Conservation (phyloP, 305 asterid species). For the Solanum hybrid region DNA sequence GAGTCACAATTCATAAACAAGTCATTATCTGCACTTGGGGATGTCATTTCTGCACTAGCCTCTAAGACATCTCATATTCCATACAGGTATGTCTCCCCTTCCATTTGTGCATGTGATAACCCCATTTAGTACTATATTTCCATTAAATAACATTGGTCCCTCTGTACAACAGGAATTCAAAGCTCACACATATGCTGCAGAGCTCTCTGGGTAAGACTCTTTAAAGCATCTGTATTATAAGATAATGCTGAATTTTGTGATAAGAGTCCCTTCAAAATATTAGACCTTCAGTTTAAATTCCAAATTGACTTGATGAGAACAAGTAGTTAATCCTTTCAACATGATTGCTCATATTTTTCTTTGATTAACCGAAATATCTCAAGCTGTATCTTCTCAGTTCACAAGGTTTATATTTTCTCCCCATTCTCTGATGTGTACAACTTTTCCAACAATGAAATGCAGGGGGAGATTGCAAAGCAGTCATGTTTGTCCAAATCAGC, state of each 20-base stretch:
- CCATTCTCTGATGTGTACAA: background rate
- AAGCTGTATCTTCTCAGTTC: background rate
- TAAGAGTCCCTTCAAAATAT: background rate
- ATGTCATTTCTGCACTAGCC: slow-evolving; percentile 89
- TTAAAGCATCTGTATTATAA: background rate
- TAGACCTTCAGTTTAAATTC: background rate
- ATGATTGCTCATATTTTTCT: background rate
- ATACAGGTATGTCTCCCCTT: slow-evolving; percentile 46
- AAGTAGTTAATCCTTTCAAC: background rate
- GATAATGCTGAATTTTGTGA: background rate
- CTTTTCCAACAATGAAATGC: slow-evolving; percentile 20
- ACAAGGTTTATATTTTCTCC: background rate
- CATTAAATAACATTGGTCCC: slow-evolving; percentile 8
- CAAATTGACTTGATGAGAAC: background rate
- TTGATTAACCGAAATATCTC: background rate
- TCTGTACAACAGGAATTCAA: slow-evolving; percentile 64
- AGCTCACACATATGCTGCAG: slow-evolving; percentile 96
- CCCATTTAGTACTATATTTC: background rate
- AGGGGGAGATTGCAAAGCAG: slow-evolving; percentile 93
- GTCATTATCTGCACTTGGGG: slow-evolving; percentile 87
- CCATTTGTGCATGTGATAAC: background rate
- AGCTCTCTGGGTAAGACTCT: slow-evolving; percentile 69
- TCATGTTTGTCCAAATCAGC: slow-evolving; percentile 95
- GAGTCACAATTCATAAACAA: slow-evolving; percentile 91
- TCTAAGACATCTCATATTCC: slow-evolving; percentile 73